Percentiles rank a stretch among this genome's conserved stretches.
Conservation (phyloP, 2,329 filamentous ascomycete species). For the Colletotrichum plurivorum region DNA sequence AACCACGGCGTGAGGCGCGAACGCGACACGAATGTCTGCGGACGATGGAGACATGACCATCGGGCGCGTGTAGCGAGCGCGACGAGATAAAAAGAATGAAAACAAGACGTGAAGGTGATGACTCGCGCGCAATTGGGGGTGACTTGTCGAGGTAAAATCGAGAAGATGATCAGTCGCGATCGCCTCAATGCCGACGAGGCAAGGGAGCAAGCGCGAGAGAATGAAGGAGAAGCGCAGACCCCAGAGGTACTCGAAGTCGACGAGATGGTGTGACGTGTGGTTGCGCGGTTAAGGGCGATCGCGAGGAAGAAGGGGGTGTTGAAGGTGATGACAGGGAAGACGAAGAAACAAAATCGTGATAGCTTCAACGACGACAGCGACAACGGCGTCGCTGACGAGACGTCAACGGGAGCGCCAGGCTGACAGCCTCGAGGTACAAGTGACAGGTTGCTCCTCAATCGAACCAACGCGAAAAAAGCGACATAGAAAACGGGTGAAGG, state of each 20-base stretch:
- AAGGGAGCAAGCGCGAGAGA: no score
- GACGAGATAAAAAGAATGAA: neutral
- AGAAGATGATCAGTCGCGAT: neutral
- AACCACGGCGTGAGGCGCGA: constrained; percentile 22
- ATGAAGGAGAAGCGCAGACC: no score
- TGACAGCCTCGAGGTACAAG: constrained; percentile 29
- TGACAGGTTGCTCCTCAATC: constrained; percentile 24
- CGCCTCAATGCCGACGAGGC: no score
- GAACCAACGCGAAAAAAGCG: constrained; percentile 37
- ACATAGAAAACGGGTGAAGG: constrained; percentile 41
- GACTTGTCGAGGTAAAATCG: neutral
- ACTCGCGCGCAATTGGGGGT: neutral
- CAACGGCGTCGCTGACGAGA: neutral
- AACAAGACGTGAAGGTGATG: neutral
- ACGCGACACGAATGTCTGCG: constrained; percentile 32
- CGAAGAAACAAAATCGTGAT: constrained; percentile 16
- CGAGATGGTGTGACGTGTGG: constrained; percentile 3
- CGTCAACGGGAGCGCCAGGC: constrained; percentile 13
- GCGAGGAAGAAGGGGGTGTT: neutral
- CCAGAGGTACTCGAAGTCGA: neutral
- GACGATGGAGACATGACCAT: constrained; percentile 24
- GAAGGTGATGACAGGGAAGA: neutral
- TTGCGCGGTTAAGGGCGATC: constrained; percentile 10
- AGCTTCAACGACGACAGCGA: constrained; percentile 4
- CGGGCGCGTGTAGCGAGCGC: constrained; percentile 9